Evolutionary conservation across 2,329 filamentous ascomycete genomes (phyloP).

Genomic region (Purpureocillium lavendulum): DNA sequence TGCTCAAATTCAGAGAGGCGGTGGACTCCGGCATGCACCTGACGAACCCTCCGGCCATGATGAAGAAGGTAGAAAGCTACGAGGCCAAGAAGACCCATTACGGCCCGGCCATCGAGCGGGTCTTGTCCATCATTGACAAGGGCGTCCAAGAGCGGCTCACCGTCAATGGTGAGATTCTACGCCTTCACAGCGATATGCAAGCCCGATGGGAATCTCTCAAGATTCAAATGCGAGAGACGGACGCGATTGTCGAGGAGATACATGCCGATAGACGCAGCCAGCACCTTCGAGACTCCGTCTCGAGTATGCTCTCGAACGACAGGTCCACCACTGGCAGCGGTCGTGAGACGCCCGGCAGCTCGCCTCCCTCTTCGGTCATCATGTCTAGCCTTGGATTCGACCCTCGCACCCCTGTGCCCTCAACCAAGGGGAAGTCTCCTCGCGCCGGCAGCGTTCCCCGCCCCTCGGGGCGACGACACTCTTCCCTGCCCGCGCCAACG

Average conservation of each 20-base stretch:
- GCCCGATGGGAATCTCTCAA: conserved; percentile 73
- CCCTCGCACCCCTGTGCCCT: conserved; percentile 34
- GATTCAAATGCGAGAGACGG: conserved; percentile 68
- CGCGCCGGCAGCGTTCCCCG: conserved; percentile 34
- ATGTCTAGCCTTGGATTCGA: conserved; percentile 48
- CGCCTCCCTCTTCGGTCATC: conserved; percentile 52
- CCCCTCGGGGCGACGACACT: conserved; percentile 35
- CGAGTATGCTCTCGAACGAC: conserved; percentile 81
- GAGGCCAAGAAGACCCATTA: conserved; percentile 94
- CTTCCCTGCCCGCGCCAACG: conserved; percentile 37
- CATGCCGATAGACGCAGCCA: conserved; percentile 55
- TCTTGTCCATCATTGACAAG: conserved; percentile 87
- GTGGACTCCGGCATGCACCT: conserved; percentile 68
- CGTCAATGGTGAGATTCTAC: conserved; percentile 89
- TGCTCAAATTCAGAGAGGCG: conserved; percentile 71
- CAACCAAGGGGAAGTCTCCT: conserved; percentile 38
- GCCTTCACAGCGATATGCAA: conserved; percentile 78
- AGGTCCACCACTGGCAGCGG: conserved; percentile 62
- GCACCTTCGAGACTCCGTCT: conserved; percentile 84
- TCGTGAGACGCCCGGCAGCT: conserved; percentile 62
- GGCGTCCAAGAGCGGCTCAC: conserved; percentile 94
- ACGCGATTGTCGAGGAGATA: conserved; percentile 66
- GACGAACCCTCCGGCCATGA: conserved; percentile 59
- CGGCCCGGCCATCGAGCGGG: conserved; percentile 82
- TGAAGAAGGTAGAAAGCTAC: conserved; percentile 85